Evolutionary conservation across 2,329 filamentous ascomycete genomes (phyloP), one percentile per base, ranked within the genome.

Genomic region (Pyrenophora seminiperda): DNA sequence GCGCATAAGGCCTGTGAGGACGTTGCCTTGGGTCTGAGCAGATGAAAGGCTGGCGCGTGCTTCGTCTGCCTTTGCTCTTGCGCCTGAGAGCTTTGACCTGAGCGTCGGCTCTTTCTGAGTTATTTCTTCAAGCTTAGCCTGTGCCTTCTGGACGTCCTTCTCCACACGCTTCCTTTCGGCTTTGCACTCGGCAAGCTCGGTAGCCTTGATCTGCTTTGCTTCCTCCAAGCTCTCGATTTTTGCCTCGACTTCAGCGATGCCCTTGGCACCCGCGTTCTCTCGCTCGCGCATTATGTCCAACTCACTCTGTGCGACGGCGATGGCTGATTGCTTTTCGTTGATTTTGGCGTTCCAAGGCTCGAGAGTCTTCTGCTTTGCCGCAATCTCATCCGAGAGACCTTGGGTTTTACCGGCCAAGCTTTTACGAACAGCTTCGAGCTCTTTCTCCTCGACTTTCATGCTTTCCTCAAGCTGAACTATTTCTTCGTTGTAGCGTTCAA

Each of bases 271-370:
- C 24, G 93, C 88, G 66, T 91, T 96, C 42, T 90, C 90, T 69
- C 91, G 91, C 70, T 99, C 94, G 32, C 85, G 83, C 6, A 99
- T 81, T 49, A 99, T 97, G 52, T 91, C 88, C 61, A 97, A 83
- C 73, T 99, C 93, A 72, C 91, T 96, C 71, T 96, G 90, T 1
- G 94, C 91, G 9, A 99, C 92, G 3, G 93, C 93, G 60, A 97
- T 95, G 3, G 89, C 86, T 0, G 92, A 97, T 67, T 94, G 89
- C 73, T 96, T 97, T 69, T 96, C 88, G 72, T 94, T 97, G 76
- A 99, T 93, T 75, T 94, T 97, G 59, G 91, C 91, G 62, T 88
- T 92, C 94, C 94, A 99, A 0, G 94, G 94, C 74, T 97, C 93
- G 9, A 99, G 80, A 1, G 90, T 88, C 75, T 95, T 97, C 68